A percentile compares a stretch with the other conserved stretches of the same genome.
Conservation (phyloP, 805 yeast species). For the Kuraishia borneana region DNA sequence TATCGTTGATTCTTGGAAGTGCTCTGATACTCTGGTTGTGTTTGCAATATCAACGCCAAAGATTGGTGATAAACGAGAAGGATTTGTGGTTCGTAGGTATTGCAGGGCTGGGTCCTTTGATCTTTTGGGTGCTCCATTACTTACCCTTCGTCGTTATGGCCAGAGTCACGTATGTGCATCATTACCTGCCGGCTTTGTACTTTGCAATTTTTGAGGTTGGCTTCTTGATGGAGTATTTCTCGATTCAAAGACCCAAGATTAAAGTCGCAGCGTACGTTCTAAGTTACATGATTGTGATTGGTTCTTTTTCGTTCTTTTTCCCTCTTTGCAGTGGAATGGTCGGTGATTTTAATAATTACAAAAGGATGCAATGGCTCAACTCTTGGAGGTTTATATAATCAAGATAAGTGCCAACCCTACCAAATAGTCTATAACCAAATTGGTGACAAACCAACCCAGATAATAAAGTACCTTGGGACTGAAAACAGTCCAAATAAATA, state of each 20-base stretch:
- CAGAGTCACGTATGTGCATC: slow-evolving; percentile 80
- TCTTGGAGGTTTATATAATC: slow-evolving; percentile 32
- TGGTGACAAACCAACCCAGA: slow-evolving; percentile 60
- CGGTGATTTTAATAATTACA: slow-evolving; percentile 28
- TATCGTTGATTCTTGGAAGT: slow-evolving; percentile 29
- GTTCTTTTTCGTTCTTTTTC: slow-evolving; percentile 47
- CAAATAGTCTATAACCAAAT: slow-evolving; percentile 24
- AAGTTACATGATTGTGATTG: slow-evolving; percentile 31
- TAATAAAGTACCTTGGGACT: slow-evolving; percentile 84
- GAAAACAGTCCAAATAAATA: slow-evolving; percentile 96
- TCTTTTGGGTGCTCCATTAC: slow-evolving; percentile 75
- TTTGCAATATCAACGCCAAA: slow-evolving; percentile 54
- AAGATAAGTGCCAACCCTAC: background rate
- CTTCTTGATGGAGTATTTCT: slow-evolving; percentile 38
- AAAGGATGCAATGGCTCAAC: slow-evolving; percentile 35
- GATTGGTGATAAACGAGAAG: slow-evolving; percentile 16
- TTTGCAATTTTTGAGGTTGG: slow-evolving; percentile 54
- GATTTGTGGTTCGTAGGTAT: slow-evolving; percentile 21
- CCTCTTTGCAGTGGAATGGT: slow-evolving; percentile 61
- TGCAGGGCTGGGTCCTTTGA: slow-evolving; percentile 70
- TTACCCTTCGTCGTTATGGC: slow-evolving; percentile 74
- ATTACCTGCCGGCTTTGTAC: slow-evolving; percentile 75
- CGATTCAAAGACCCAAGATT: slow-evolving; percentile 17
- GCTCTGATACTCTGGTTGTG: slow-evolving; percentile 26
- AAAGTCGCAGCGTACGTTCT: slow-evolving; percentile 23